These are phyloP conservation scores for Ophiostoma tasmaniense DNA, from an alignment of 2,329 filamentous ascomycete genomes.

Conservation along the genomic window DNA sequence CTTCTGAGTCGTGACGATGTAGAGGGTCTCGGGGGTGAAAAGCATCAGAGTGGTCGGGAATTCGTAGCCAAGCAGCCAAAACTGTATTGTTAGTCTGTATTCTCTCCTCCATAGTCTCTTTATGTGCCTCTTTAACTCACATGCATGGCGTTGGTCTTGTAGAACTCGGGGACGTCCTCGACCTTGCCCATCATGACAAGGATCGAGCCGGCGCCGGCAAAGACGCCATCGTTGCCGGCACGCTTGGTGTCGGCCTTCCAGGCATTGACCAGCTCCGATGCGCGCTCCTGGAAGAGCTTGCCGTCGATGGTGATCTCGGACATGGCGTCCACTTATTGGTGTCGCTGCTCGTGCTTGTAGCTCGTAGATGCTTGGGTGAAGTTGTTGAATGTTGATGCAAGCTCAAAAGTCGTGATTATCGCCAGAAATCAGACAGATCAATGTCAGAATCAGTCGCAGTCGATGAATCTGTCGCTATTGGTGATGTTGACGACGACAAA, in stretches of 20 bases:
- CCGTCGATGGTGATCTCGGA: slow-evolving; percentile 92
- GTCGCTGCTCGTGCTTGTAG: not conserved
- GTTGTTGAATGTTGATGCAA: not conserved
- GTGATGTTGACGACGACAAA: not conserved
- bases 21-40: slow-evolving; percentile 78
- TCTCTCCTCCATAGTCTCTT: not conserved
- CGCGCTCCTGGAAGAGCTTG: slow-evolving; percentile 85
- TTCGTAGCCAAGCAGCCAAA: slow-evolving; percentile 97
- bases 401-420: not conserved
- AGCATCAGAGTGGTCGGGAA: slow-evolving; percentile 94
- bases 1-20: slow-evolving; percentile 91
- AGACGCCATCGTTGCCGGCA: slow-evolving; percentile 75
- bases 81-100: slow-evolving; percentile 43
- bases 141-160: slow-evolving; percentile 96
- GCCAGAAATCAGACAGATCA: not conserved
- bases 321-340: slow-evolving; percentile 36
- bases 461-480: not conserved
- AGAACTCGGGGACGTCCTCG: slow-evolving; percentile 75
- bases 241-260: slow-evolving; percentile 92
- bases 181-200: slow-evolving; percentile 91
- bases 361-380: not conserved
- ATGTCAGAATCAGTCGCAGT: not conserved
- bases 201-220: slow-evolving; percentile 79
- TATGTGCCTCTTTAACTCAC: slow-evolving; percentile 37
- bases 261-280: slow-evolving; percentile 75